Conservation (phyloP, 805 yeast genomes). For the Tetrapisispora phaffii region DNA sequence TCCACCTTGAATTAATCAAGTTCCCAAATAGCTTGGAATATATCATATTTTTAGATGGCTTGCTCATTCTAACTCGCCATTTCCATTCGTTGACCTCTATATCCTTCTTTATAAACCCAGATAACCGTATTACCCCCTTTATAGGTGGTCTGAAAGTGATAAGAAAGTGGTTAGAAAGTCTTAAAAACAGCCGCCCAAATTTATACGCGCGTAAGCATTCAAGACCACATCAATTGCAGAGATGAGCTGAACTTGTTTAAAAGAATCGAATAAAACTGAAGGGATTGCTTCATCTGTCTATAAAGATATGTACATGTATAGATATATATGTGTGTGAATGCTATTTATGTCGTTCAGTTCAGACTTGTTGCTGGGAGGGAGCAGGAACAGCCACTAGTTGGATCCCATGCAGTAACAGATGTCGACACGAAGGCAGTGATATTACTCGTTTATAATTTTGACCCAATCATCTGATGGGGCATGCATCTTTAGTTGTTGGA, state of each 20-base stretch:
- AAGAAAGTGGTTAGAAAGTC: background rate
- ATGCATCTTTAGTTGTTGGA: constrained; percentile 3
- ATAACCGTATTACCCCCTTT: too few relatives aligned
- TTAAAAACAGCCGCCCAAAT: constrained; percentile 1
- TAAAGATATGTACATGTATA: background rate
- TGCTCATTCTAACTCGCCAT: background rate
- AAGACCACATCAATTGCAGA: background rate
- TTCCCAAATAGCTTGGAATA: constrained; percentile 18
- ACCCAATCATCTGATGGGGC: background rate
- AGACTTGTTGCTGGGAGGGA: background rate
- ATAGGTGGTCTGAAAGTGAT: too few relatives aligned
- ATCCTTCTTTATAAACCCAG: too few relatives aligned
- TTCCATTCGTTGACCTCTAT: too few relatives aligned
- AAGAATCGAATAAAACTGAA: background rate
- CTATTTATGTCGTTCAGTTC: too few relatives aligned
- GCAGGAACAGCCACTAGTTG: background rate
- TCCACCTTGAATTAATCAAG: constrained; percentile 14
- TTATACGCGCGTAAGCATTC: background rate
- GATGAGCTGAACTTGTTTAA: background rate
- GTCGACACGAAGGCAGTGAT: too few relatives aligned
- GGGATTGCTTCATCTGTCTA: background rate
- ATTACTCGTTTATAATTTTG: background rate
- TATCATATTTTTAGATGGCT: constrained; percentile 7
- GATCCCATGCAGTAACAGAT: background rate
- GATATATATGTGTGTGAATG: background rate